phyloP scores from a whole-genome alignment of 441 rosid genomes.

The Geranium incanum region DNA sequence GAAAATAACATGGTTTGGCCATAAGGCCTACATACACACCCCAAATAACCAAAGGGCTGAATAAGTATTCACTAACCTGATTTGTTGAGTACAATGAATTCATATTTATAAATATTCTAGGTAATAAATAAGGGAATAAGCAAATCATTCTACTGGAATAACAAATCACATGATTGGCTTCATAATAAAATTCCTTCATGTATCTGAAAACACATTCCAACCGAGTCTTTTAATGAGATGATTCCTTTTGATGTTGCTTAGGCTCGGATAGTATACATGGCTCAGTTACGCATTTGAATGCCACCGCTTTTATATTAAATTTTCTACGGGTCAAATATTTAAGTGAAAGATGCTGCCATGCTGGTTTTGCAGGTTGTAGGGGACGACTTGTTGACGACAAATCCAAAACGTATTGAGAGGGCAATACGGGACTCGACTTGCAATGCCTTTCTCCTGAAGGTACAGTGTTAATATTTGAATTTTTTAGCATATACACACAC shows the following conservation, averaged over 20 bases:
- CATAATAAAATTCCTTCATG: neutral
- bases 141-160: neutral
- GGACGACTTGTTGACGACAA: slow-evolving; percentile 77
- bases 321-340: neutral
- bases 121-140: neutral
- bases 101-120: neutral
- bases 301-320: neutral
- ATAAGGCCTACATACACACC: neutral
- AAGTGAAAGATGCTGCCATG: slow-evolving; percentile 6
- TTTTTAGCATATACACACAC: neutral
- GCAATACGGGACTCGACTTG: slow-evolving; percentile 76
- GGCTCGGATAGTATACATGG: no score
- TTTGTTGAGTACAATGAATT: neutral
- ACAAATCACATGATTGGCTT: neutral
- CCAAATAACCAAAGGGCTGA: neutral
- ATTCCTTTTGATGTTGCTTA: no score
- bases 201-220: neutral
- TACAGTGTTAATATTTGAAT: slow-evolving; percentile 22
- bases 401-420: slow-evolving; percentile 71
- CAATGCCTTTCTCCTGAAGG: slow-evolving; percentile 93
- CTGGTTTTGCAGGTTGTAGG: slow-evolving; percentile 73
- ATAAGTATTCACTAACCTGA: neutral
- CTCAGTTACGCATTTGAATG: no score
- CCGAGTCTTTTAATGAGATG: neutral
- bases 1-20: neutral